Base-by-base conservation (phyloP, 805 yeast species). In the Ogataea nonfermentans region DNA sequence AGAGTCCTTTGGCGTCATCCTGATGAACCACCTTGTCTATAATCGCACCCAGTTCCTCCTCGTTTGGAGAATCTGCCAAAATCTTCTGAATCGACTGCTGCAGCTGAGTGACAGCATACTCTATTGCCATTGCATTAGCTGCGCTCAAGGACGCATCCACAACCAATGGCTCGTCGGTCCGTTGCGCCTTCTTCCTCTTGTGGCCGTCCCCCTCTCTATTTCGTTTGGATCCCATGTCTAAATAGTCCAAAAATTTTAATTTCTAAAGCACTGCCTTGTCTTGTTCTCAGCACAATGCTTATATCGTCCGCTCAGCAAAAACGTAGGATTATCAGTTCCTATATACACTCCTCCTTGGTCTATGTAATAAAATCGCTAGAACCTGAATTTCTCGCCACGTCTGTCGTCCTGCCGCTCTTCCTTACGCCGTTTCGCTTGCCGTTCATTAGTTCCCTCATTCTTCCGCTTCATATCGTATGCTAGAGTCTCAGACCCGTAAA, bases 1-100 rank as follows among this genome's bases (percentile, higher is more conserved):
- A 51, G 6, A 79, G 62, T 27, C 75, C 73, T 2, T 67, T 39
- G 57, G 59, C 17, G 54, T 46, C n/a, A 1, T 5, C 20, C 26
- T 40, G 29, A 9, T 28, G 16, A n/a, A 32, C 27, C 14, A 41
- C 40, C 13, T 31, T 38, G 9, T 59, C 49, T 2, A 71, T 40
- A 28, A 55, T 61, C 46, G 28, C 51, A 41, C 52, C 65, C 44
- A 69, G 72, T 61, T 71, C 63, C 10, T 67, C 61, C 9, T 66
- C 49, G 36, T 73, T 72, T 3, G 88, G 88, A 1, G 87, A 72
- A n/a, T 73, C 72, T 4, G 70, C 65, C 2, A 81, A 41, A 13
- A 84, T 68, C 9, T 68, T 63, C 35, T 66, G 65, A 6, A 81
- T 63, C 16, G 77, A 66, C 30, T 73, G 76, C 40, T 81, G 78